Evolutionary conservation across 345 rosid genomes (phyloP), one percentile per base, ranked within the genome.

Genomic region (Bruguiera parviflora): DNA sequence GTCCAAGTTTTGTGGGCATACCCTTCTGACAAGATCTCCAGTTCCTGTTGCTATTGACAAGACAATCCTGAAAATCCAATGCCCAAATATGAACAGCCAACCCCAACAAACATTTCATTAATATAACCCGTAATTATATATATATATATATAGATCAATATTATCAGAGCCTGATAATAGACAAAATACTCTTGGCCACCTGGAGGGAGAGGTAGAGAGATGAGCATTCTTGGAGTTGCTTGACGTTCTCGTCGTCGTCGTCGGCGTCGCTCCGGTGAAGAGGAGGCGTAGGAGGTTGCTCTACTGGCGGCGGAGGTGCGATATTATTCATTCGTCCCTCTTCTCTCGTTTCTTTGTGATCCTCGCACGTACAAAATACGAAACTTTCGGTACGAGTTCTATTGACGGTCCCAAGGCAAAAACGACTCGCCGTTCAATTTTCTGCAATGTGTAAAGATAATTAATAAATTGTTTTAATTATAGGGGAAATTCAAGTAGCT

Each of bases 221-320:
- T 68, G 97, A 91, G 77, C 97, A 94, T 46, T 94, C 90, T 37
- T 70, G 71, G 58, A 94, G 91, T 77, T 91, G 98, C 83, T 88
- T 94, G 70, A 91, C 95, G 85, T 78, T 91, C 84, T 85, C 95
- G 35, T 91, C 97, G 0, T 89, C 97, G 5, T 87, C 95, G n/a
- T 83, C 91, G 31, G 89, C 91, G 66, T 88, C 91, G 78, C 60
- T 77, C 63, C 73, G 86, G 75, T 94, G 98, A 49, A 75, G 69
- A 33, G 80, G 76, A 19, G 78, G 68, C 4, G 47, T 60, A 1
- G 67, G 20, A 2, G 79, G 62, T 20, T 68, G 55, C 56, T 18
- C 28, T 4, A 19, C n/a, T 22, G 33, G 64, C 19, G 47, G 5
- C 0, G 18, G 37, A 28, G 5, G 9, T 32, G 28, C 27, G 1